phyloP scores from a whole-genome alignment of 106 monocot genomes.

The Dendrobium huoshanense region DNA sequence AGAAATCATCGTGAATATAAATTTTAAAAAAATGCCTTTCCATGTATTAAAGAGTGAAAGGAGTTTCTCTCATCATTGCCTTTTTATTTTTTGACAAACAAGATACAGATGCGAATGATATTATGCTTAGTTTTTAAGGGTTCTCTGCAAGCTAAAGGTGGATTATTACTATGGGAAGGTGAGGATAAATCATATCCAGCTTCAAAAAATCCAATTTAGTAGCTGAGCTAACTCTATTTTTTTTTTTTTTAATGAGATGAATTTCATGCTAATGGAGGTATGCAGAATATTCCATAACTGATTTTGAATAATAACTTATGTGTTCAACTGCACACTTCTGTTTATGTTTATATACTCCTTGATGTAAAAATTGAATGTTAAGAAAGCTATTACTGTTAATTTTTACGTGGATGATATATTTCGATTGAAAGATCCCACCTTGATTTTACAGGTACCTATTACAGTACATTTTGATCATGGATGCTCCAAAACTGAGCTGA shows the following conservation, averaged over 20 bases:
- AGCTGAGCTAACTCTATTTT: not conserved
- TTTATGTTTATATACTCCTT: not conserved
- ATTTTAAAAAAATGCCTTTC: not conserved
- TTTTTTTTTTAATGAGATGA: not conserved
- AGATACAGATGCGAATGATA: too few species aligned
- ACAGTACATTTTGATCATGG: conserved; percentile 95
- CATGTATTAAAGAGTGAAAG: not conserved
- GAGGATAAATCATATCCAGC: not conserved
- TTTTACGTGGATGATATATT: not conserved
- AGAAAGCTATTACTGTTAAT: not conserved
- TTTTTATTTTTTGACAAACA: not conserved
- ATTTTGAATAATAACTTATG: not conserved
- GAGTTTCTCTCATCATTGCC: too few species aligned
- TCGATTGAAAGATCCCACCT: not conserved
- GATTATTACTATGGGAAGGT: not conserved
- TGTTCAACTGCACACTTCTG: not conserved
- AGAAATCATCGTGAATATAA: not conserved
- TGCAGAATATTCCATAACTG: not conserved
- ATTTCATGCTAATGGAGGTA: not conserved
- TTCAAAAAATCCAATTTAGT: not conserved
- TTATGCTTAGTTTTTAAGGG: too few species aligned
- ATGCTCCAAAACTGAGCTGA: conserved; percentile 55
- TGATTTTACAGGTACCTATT: conserved; percentile 68
- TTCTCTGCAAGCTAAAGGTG: not conserved
- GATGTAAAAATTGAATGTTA: not conserved